A percentile compares a stretch with the other conserved stretches of the same genome.
Conservation (phyloP, 805 yeast species). For the Schwanniomyces yamadae region DNA sequence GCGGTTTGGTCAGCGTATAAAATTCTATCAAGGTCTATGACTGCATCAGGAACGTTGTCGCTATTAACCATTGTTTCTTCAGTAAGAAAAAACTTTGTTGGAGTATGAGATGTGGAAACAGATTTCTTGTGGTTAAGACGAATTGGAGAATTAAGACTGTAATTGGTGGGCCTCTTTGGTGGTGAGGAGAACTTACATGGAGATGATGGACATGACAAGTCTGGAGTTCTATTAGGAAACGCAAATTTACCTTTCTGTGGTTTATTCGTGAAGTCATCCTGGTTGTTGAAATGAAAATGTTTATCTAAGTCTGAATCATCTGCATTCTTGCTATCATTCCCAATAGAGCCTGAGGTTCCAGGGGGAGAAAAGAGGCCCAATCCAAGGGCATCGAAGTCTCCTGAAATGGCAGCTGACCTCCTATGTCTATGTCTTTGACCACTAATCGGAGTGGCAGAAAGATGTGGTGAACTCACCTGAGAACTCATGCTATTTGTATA, state of each 20-base stretch:
- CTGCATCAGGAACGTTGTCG: constrained; percentile 37
- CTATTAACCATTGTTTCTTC: constrained; percentile 26
- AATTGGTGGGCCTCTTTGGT: constrained; percentile 9
- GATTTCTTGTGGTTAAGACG: constrained; percentile 24
- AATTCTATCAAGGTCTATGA: constrained; percentile 41
- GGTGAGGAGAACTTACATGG: constrained; percentile 10
- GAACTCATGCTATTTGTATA: too few relatives aligned
- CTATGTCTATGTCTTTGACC: constrained; percentile 64
- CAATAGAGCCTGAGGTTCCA: constrained; percentile 3
- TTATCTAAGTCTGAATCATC: constrained; percentile 15
- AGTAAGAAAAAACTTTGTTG: constrained; percentile 27
- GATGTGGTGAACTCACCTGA: constrained; percentile 10
- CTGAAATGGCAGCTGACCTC: constrained; percentile 85
- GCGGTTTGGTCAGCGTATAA: constrained; percentile 31
- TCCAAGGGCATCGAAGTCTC: constrained; percentile 65
- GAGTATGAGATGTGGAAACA: constrained; percentile 15
- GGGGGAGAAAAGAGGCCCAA: constrained; percentile 36
- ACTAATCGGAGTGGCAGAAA: constrained; percentile 9
- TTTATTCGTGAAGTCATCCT: constrained; percentile 32
- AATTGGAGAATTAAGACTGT: constrained; percentile 34
- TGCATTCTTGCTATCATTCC: neutral
- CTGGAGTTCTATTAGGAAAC: constrained; percentile 27
- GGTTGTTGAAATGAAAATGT: constrained; percentile 32
- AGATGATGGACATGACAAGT: constrained; percentile 7
- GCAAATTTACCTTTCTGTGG: constrained; percentile 20